Conservation (phyloP, 2,329 filamentous ascomycete species). For the Ascosphaera pollenicola region DNA sequence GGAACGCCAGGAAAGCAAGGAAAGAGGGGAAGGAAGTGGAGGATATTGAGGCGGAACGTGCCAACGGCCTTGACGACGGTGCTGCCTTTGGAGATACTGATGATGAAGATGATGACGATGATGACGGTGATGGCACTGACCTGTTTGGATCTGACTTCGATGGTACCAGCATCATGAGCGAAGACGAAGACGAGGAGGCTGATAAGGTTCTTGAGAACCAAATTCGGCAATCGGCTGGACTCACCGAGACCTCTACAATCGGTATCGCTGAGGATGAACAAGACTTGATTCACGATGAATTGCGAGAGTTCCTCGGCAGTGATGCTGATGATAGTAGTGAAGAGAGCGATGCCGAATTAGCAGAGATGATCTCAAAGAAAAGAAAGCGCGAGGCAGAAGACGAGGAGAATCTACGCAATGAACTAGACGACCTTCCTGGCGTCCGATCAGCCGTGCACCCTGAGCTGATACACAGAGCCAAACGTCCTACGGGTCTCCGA, state of each 20-base stretch:
- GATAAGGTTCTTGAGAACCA: slow-evolving; percentile 20
- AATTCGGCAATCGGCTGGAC: slow-evolving; percentile 27
- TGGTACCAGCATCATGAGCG: slow-evolving; percentile 7
- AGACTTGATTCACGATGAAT: slow-evolving; percentile 44
- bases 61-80: neutral
- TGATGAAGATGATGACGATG: slow-evolving; percentile 6
- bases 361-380: slow-evolving; percentile 20
- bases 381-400: slow-evolving; percentile 16
- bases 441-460: slow-evolving; percentile 6
- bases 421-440: slow-evolving; percentile 12
- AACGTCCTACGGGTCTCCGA: slow-evolving; percentile 9
- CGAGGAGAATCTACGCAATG: slow-evolving; percentile 13
- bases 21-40: slow-evolving; percentile 19
- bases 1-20: slow-evolving; percentile 11
- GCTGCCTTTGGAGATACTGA: slow-evolving; percentile 5
- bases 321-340: slow-evolving; percentile 15
- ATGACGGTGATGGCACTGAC: no score
- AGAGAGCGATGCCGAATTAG: slow-evolving; percentile 9
- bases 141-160: slow-evolving; percentile 3
- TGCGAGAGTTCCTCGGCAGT: slow-evolving; percentile 44
- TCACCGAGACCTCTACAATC: slow-evolving; percentile 26
- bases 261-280: slow-evolving; percentile 42
- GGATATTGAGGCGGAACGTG: slow-evolving; percentile 17
- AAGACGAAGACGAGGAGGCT: slow-evolving; percentile 13
- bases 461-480: neutral